Percentiles rank a stretch among this genome's conserved stretches.
Evolutionary conservation across 371 early-diverging fungal species (phyloP).

Genomic region (Smittium mucronatum): DNA sequence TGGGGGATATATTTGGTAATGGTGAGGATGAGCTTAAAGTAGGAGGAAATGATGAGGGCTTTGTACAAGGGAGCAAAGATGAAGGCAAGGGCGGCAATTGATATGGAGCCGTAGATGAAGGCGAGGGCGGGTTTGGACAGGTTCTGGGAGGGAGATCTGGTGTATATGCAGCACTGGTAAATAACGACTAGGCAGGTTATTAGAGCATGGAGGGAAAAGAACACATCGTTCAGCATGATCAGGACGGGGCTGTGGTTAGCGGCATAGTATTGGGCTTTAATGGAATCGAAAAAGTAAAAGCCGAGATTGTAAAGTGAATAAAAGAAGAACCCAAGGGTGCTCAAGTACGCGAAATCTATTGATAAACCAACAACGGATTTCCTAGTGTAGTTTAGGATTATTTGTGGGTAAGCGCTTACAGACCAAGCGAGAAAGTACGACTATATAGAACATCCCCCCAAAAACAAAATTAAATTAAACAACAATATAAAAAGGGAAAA

Average conservation of each 20-base stretch:
- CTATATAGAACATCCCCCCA: conserved; percentile 29
- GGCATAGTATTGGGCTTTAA: conserved; percentile 60
- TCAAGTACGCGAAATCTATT: conserved; percentile 75
- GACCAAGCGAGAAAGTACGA: conserved; percentile 64
- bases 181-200: conserved; percentile 49
- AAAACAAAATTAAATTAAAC: background rate
- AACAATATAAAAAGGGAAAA: background rate
- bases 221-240: conserved; percentile 75
- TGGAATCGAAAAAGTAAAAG: conserved; percentile 48
- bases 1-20: conserved; percentile 86
- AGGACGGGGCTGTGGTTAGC: conserved; percentile 58
- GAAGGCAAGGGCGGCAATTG: conserved; percentile 26
- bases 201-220: conserved; percentile 77
- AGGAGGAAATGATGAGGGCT: conserved; percentile 55
- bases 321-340: conserved; percentile 72
- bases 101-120: background rate
- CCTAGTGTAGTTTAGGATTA: conserved; percentile 49
- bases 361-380: conserved; percentile 75
- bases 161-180: conserved; percentile 59
- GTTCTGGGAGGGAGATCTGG: conserved; percentile 11
- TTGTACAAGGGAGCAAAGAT: background rate
- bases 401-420: conserved; percentile 59
- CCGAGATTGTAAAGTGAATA: conserved; percentile 68
- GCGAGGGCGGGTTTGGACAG: background rate
- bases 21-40: conserved; percentile 60